phyloP scores from a whole-genome alignment of 306 rosid genomes.

The Ceratonia siliqua region DNA sequence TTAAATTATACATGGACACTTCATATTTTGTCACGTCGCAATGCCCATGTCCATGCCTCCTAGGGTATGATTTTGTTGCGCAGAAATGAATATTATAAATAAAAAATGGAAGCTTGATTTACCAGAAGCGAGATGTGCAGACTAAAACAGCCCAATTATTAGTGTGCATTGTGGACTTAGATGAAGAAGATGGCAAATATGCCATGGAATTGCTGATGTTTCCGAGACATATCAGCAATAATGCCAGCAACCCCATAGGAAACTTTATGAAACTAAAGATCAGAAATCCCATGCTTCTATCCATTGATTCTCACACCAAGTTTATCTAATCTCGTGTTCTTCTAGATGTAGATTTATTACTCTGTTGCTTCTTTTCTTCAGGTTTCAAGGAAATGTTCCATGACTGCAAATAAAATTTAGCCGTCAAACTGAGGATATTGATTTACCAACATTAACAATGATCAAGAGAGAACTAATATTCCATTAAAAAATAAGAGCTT shows the following conservation, averaged over 20 bases:
- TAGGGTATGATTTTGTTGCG: not conserved
- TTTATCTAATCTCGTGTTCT: constrained; percentile 13
- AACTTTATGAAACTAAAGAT: constrained; percentile 34
- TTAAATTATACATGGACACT: too few relatives aligned
- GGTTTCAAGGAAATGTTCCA: constrained; percentile 1
- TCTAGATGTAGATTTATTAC: not conserved
- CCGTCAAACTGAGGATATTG: not conserved
- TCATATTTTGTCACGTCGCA: too few relatives aligned
- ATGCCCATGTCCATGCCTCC: too few relatives aligned
- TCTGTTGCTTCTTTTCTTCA: constrained; percentile 17
- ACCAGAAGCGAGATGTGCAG: constrained; percentile 97
- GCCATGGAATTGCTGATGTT: constrained; percentile 42
- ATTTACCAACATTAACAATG: not conserved
- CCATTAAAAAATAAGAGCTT: constrained; percentile 1
- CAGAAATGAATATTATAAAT: constrained; percentile 4
- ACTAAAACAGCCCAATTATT: constrained; percentile 94
- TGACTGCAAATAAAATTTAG: constrained; percentile 27
- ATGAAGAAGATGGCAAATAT: constrained; percentile 50
- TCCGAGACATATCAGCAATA: constrained; percentile 42
- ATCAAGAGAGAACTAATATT: not conserved
- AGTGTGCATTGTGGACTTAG: constrained; percentile 74
- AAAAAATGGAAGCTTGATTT: constrained; percentile 26
- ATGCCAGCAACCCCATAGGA: constrained; percentile 26
- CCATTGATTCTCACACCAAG: constrained; percentile 11
- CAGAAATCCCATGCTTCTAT: constrained; percentile 27